Evolutionary conservation across 805 yeast genomes (phyloP).

Genomic region (Dipodascus geniculatus): DNA sequence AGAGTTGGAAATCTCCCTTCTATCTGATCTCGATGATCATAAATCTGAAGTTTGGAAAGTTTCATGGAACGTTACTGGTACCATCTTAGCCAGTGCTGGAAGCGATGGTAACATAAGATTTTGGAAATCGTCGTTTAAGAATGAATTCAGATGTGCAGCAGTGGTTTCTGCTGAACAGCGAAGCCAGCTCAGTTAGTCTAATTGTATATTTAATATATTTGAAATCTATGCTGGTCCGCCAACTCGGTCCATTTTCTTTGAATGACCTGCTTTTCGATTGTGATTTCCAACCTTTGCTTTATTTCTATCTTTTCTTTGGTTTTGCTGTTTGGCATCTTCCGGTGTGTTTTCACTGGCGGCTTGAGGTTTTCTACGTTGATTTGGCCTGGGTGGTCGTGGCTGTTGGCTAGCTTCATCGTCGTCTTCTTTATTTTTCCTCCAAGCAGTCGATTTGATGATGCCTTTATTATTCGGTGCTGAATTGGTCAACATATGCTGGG

Average conservation of each 20-base stretch:
- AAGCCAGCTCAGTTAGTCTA: not conserved
- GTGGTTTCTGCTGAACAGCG: constrained; percentile 51
- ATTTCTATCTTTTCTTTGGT: constrained; percentile 26
- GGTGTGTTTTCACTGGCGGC: constrained; percentile 2
- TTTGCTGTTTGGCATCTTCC: constrained; percentile 2
- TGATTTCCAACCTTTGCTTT: constrained; percentile 53
- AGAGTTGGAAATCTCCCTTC: constrained; percentile 38
- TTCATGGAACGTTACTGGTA: constrained; percentile 83
- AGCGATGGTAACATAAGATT: constrained; percentile 87
- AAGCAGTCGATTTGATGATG: constrained; percentile 17
- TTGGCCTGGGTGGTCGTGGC: not conserved
- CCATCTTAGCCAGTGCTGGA: constrained; percentile 85
- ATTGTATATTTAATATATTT: too few species aligned
- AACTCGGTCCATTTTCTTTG: constrained; percentile 35
- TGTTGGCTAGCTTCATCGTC: constrained; percentile 6
- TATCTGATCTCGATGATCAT: constrained; percentile 66
- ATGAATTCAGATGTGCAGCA: constrained; percentile 86
- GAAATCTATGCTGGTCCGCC: constrained; percentile 5
- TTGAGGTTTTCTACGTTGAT: constrained; percentile 3
- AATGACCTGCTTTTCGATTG: constrained; percentile 51
- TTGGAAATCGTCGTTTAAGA: constrained; percentile 82
- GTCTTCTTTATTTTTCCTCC: constrained; percentile 5
- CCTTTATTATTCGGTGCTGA: constrained; percentile 22
- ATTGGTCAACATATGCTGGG: constrained; percentile 36
- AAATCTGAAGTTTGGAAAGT: constrained; percentile 93